A percentile compares a stretch with the other conserved stretches of the same genome.
Evolutionary conservation across 2,329 filamentous ascomycete genomes (phyloP).

Genomic region (Pseudocercospora fuligena): DNA sequence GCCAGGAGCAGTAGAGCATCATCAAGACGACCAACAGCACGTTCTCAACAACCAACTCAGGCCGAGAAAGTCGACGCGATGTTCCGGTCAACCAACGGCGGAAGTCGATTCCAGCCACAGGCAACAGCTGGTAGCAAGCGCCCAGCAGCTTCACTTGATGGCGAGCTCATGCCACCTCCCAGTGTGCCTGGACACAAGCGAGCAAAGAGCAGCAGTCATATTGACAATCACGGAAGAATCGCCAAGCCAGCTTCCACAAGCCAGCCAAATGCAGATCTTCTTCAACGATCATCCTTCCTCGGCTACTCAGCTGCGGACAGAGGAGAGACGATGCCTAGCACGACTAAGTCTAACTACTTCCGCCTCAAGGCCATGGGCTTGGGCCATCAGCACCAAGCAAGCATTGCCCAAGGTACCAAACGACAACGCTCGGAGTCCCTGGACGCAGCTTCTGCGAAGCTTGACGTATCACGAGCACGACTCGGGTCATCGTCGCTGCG

Average conservation of each 20-base stretch:
- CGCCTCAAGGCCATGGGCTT: constrained; percentile 55
- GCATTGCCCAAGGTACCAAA: constrained; percentile 34
- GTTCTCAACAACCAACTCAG: background rate
- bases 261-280: constrained; percentile 21
- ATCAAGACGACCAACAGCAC: constrained; percentile 3
- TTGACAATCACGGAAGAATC: constrained; percentile 31
- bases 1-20: constrained; percentile 1
- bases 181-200: constrained; percentile 35
- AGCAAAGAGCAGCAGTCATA: constrained; percentile 35
- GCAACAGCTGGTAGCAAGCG: constrained; percentile 34
- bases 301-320: constrained; percentile 36
- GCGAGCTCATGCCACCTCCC: constrained; percentile 15
- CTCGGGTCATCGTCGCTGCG: constrained; percentile 18
- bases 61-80: constrained; percentile 28
- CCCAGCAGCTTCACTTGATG: constrained; percentile 31
- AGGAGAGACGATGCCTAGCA: constrained; percentile 43
- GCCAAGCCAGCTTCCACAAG: constrained; percentile 27
- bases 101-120: constrained; percentile 20
- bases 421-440: constrained; percentile 29
- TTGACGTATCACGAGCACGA: constrained; percentile 4
- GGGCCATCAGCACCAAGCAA: constrained; percentile 43
- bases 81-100: constrained; percentile 29
- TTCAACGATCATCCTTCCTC: constrained; percentile 40
- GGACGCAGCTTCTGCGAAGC: constrained; percentile 15
- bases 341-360: constrained; percentile 58